phyloP scores from a whole-genome alignment of 148 eudicot species.

The Rhododendron griersonianum region DNA sequence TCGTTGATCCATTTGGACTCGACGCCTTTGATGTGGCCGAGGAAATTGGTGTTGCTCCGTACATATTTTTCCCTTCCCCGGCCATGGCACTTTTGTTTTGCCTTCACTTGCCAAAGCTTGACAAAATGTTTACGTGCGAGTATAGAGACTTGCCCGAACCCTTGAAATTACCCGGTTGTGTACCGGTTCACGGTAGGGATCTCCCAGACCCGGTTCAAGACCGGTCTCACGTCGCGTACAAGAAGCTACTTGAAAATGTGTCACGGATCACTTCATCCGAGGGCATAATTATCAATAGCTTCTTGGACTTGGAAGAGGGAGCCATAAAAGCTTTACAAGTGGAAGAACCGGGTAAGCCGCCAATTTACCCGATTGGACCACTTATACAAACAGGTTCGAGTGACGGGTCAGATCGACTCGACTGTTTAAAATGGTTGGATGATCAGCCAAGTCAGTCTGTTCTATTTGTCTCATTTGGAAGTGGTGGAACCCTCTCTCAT shows the following conservation, averaged over 20 bases:
- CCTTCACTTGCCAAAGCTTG: conserved; percentile 9
- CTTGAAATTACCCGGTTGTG: conserved; percentile 14
- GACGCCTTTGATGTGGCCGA: conserved; percentile 13
- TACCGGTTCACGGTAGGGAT: conserved; percentile 1
- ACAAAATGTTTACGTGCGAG: conserved; percentile 11
- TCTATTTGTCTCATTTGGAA: conserved; percentile 48
- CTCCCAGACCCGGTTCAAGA: conserved; percentile 4
- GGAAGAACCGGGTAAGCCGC: conserved; percentile 18
- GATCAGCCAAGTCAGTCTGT: conserved; percentile 45
- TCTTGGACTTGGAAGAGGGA: conserved; percentile 28
- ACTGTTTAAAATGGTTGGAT: conserved; percentile 40
- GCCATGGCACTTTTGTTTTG: conserved; percentile 15
- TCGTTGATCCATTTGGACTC: conserved; percentile 7
- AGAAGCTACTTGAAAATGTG: background rate
- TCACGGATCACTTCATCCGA: background rate
- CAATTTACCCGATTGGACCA: conserved; percentile 40
- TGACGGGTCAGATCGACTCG: background rate
- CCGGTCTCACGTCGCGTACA: conserved; percentile 10
- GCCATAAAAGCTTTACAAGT: conserved; percentile 23
- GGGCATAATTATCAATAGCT: conserved; percentile 26
- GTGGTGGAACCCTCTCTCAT: conserved; percentile 48
- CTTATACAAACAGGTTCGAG: conserved; percentile 18
- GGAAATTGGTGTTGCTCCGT: conserved; percentile 6
- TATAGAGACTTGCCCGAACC: conserved; percentile 4
- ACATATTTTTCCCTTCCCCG: conserved; percentile 1